Base-by-base conservation (phyloP, 2,329 filamentous ascomycete genomes). In the Colletotrichum sp. region DNA sequence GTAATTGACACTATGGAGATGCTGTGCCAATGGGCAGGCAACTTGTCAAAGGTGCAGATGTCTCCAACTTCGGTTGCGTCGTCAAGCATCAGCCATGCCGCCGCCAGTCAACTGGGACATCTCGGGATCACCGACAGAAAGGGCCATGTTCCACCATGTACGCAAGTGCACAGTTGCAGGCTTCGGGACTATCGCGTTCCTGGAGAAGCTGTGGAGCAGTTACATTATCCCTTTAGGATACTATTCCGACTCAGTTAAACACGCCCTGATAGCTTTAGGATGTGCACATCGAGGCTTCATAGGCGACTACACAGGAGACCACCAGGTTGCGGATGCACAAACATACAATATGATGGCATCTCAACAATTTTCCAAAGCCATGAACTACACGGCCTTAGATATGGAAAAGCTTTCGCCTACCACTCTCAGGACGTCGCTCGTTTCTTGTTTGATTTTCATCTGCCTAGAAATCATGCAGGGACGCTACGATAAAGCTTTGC, bases 401-500 rank as follows among this genome's bases (percentile, higher is more conserved):
- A n/a, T 49, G 15, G 6, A 68, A 28, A 28, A 63, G 5, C 71
- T 72, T 6, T 60, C 64, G 21, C 24, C 63, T 21, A 62, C 16
- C n/a, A 60, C 71, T 3, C 12, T 68, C 0, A 52, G 63, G 10
- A 72, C 52, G 6, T 68, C 71, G 5, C 71, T 68, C 8, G 73
- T 81, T 1, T 79, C 79, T 26, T 81, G 80, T 32, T 52, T 81
- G 0, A 24, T 81, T 2, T 80, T 81, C 8, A 71, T 81, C 4
- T 80, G 79, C 0, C 78, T 80, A 9, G 80, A 81, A 60, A 64
- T 78, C 3, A 76, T 81, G 24, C 77, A 74, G 2, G 80, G 80
- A 12, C 73, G 78, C 5, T 81, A 81, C 44, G 66, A 76, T 0
- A 79, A 81, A 34, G 77, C 78, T 0, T 60, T 80, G 18, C 73